Evolutionary conservation across 2,329 filamentous ascomycete genomes (phyloP).

Genomic region (Microdochium nivale): DNA sequence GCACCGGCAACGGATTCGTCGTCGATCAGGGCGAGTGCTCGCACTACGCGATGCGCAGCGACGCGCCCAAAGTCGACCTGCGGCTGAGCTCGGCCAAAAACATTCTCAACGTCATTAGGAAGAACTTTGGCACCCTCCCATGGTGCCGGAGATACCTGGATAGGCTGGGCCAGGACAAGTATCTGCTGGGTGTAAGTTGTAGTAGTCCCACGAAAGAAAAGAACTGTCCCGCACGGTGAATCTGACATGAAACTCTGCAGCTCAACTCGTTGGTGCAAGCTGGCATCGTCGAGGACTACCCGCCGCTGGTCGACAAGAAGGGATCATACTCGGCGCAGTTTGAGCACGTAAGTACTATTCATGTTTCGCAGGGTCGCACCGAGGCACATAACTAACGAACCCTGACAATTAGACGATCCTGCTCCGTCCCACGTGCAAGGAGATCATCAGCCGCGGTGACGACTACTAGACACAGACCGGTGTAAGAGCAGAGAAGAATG

Average conservation of each 20-base stretch:
- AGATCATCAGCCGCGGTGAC: constrained; percentile 78
- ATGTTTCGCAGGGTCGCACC: not conserved
- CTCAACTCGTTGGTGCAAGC: constrained; percentile 77
- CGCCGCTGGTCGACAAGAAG: constrained; percentile 83
- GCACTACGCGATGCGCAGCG: constrained; percentile 70
- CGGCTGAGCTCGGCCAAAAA: constrained; percentile 76
- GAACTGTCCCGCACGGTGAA: not conserved
- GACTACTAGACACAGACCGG: constrained; percentile 55
- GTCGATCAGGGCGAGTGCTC: constrained; percentile 83
- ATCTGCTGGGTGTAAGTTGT: constrained; percentile 68
- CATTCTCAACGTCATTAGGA: constrained; percentile 81
- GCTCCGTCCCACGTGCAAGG: constrained; percentile 72
- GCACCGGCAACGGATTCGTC: constrained; percentile 83
- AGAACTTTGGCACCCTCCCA: constrained; percentile 90
- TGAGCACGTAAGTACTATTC: constrained; percentile 68
- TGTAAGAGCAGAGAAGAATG: constrained; percentile 10
- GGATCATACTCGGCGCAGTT: constrained; percentile 92
- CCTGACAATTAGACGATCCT: constrained; percentile 60
- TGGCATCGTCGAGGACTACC: constrained; percentile 85
- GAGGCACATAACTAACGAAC: constrained; percentile 8
- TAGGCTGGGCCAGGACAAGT: constrained; percentile 89
- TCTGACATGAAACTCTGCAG: constrained; percentile 32
- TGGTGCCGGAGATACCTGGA: constrained; percentile 89
- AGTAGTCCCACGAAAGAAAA: not conserved
- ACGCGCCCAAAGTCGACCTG: constrained; percentile 68